phyloP scores from a whole-genome alignment of 2,329 filamentous ascomycete species.

The Fusarium hostae region DNA sequence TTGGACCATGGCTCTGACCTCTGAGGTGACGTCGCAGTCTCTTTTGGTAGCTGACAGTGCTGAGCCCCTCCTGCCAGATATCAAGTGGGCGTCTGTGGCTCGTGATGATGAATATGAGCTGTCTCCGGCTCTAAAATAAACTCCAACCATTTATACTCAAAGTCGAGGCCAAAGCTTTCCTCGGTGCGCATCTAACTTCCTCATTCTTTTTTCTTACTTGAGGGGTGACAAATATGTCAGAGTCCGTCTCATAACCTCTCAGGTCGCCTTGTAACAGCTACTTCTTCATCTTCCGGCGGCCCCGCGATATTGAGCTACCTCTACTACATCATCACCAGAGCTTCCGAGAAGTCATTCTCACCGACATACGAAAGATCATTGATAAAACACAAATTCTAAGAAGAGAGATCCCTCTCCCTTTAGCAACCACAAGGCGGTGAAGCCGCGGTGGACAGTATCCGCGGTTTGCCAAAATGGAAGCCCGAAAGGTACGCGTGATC shows the following conservation, averaged over 20 bases:
- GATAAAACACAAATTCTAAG: neutral
- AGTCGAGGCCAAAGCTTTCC: neutral
- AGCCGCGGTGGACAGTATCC: conserved; percentile 4
- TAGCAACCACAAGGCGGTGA: neutral
- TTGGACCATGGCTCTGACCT: conserved; percentile 34
- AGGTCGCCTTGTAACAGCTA: conserved; percentile 24
- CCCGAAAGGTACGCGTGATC: conserved; percentile 52
- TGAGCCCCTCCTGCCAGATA: conserved; percentile 30
- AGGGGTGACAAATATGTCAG: conserved; percentile 26
- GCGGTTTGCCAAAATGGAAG: conserved; percentile 50
- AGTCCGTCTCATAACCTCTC: conserved; percentile 28
- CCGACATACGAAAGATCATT: neutral
- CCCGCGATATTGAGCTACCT: conserved; percentile 23
- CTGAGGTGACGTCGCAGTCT: conserved; percentile 34
- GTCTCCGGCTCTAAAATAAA: conserved; percentile 9
- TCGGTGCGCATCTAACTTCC: neutral
- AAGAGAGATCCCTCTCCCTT: neutral
- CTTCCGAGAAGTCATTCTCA: neutral
- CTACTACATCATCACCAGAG: conserved; percentile 4
- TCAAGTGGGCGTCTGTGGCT: conserved; percentile 17
- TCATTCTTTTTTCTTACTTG: neutral
- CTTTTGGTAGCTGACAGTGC: conserved; percentile 2
- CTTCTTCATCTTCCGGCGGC: conserved; percentile 27
- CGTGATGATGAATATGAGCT: conserved; percentile 30
- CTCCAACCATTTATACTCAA: conserved; percentile 4